A percentile compares a stretch with the other conserved stretches of the same genome.
These are phyloP conservation scores for Heliocybe sulcata DNA, from an alignment of 1,284 basidiomycete species.

Conservation along the genomic window DNA sequence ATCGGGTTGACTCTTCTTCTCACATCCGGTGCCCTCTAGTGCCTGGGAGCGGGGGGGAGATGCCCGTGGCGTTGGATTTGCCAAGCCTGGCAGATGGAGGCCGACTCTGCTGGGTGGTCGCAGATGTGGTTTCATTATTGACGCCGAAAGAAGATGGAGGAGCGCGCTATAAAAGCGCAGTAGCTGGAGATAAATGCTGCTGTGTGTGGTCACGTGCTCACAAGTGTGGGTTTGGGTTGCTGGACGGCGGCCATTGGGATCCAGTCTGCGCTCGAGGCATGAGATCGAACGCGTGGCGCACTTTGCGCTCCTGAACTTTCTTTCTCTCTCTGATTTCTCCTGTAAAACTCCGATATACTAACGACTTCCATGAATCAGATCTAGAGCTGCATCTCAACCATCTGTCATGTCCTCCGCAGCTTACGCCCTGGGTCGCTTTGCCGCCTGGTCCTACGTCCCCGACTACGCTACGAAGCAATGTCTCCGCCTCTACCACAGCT, in stretches of 20 bases:
- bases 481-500: constrained; percentile 30
- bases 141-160: constrained; percentile 16
- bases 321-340: background rate
- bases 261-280: constrained; percentile 12
- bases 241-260: constrained; percentile 4
- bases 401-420: constrained; percentile 19
- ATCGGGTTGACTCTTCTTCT: constrained; percentile 12
- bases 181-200: constrained; percentile 22
- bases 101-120: constrained; percentile 26
- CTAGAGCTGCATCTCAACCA: constrained; percentile 1
- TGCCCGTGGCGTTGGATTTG: constrained; percentile 13
- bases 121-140: constrained; percentile 30
- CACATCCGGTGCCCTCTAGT: constrained; percentile 5
- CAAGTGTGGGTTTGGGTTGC: constrained; percentile 17
- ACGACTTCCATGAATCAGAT: background rate
- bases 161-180: constrained; percentile 25
- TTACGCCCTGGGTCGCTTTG: constrained; percentile 23
- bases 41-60: constrained; percentile 9
- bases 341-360: background rate
- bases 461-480: constrained; percentile 29
- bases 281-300: constrained; percentile 23
- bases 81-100: constrained; percentile 23
- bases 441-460: constrained; percentile 40
- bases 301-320: constrained; percentile 25
- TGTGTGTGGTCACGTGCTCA: constrained; percentile 35